Percentiles rank a stretch among this genome's conserved stretches.
phyloP scores from a whole-genome alignment of 805 yeast species.

The Schizosaccharomyces osmophilus region DNA sequence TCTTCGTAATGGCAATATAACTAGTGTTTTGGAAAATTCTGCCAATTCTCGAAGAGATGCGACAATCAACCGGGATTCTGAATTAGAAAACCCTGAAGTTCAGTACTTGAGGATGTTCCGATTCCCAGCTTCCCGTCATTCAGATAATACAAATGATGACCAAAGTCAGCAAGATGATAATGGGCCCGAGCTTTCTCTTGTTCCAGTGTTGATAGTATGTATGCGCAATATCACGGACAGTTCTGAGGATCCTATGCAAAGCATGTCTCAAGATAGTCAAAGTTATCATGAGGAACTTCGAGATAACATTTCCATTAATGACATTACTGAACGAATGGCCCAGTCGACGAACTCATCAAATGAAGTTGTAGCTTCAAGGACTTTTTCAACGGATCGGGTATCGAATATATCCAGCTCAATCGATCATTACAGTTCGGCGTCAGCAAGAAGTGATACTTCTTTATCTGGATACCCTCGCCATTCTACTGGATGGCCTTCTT shows the following conservation, averaged over 20 bases:
- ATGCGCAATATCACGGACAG: not conserved
- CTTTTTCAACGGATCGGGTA: too few species aligned
- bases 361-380: not conserved
- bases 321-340: not conserved
- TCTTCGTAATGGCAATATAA: not conserved
- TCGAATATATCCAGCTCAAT: too few species aligned
- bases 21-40: not conserved
- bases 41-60: not conserved
- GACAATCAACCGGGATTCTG: not conserved
- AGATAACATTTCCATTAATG: not conserved
- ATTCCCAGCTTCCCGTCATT: not conserved
- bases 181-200: not conserved
- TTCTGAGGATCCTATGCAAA: not conserved
- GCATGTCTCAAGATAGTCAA: not conserved
- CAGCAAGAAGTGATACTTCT: not conserved
- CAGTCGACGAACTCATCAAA: not conserved
- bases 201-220: not conserved
- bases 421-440: too few species aligned
- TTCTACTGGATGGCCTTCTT: too few species aligned
- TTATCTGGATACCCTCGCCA: not conserved
- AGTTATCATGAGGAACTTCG: not conserved
- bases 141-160: not conserved
- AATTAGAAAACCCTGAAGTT: slow-evolving; percentile 1
- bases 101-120: not conserved
- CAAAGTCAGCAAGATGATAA: not conserved